Conservation (phyloP, 1,284 basidiomycete species). For the Fomes fomentarius region DNA sequence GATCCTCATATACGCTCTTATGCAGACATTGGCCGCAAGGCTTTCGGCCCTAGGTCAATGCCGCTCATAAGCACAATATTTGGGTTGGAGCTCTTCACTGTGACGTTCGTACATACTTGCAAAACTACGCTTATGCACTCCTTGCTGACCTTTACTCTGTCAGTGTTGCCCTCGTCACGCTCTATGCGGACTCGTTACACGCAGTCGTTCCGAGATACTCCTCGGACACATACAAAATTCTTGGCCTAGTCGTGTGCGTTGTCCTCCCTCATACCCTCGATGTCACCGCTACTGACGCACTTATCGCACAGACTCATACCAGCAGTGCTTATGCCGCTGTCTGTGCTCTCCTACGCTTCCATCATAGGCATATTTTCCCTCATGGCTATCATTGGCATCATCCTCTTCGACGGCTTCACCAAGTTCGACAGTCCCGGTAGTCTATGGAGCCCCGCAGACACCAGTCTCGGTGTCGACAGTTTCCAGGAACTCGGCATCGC, state of each 20-base stretch:
- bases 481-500: constrained; percentile 70
- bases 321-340: constrained; percentile 83
- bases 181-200: constrained; percentile 86
- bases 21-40: constrained; percentile 86
- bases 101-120: constrained; percentile 51
- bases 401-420: constrained; percentile 84
- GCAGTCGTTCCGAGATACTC: constrained; percentile 71
- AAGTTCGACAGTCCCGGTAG: constrained; percentile 85
- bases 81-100: constrained; percentile 83
- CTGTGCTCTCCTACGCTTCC: constrained; percentile 84
- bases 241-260: constrained; percentile 73
- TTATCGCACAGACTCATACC: constrained; percentile 65
- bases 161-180: constrained; percentile 83
- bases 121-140: not conserved
- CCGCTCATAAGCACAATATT: constrained; percentile 76
- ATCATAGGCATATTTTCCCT: constrained; percentile 85
- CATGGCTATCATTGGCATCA: constrained; percentile 75
- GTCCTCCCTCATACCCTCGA: no score
- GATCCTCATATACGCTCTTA: constrained; percentile 81
- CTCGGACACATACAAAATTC: constrained; percentile 73
- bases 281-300: no score
- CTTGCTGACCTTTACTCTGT: not conserved
- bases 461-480: constrained; percentile 62
- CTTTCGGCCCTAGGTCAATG: constrained; percentile 78
- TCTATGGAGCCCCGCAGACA: constrained; percentile 75